Base-by-base conservation (phyloP, 2,329 filamentous ascomycete species). In the Colletotrichum spinosum region DNA sequence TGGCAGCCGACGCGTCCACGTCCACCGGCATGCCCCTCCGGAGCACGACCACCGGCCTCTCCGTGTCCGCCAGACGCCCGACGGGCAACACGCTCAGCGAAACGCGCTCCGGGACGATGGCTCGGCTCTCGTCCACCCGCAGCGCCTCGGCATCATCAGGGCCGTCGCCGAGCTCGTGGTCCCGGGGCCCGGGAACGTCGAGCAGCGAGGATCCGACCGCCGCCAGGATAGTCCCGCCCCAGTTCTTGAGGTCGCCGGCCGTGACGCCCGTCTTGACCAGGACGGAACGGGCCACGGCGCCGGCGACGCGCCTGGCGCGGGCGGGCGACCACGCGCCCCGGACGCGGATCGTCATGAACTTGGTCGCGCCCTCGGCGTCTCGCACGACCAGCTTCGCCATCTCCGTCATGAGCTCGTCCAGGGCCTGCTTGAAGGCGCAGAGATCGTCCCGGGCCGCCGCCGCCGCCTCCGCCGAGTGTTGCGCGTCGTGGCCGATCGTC, bases 221-320 rank as follows among this genome's bases (percentile, higher is more conserved):
- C 1, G 96, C 95, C 77, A 96, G 98, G 35, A 98, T 86, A 68
- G 99, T 97, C 58, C 96, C 93, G 39, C 96, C 96, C 96, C 96
- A 99, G 83, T 17, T 17, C 17, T 99, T 99, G 15, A 96, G 96
- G 76, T 99, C 96, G 77, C 94, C 93, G 69, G 96, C 96, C 78
- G 99, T 99, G 46, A 99, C 84, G 0, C 96, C 96, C 0, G 96
- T 99, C 84, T 99, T 99, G 72, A 99, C 96, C 11, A 99, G 88
- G 8, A 95, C 93, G 0, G 94, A 97, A 54, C 91, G 89, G 13
- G 96, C 94, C 75, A 99, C 97, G 51, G 92, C 91, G 68, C 90
- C 91, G 10, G 94, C 96, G 67, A 97, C 90, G 74, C 90, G 87
- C 60, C 92, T 89, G 2, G 93, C 94, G 52, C 73, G 92, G 89